These are phyloP conservation scores for Leccinum incarnatum DNA, from an alignment of 768 basidiomycete species.

Conservation along the genomic window DNA sequence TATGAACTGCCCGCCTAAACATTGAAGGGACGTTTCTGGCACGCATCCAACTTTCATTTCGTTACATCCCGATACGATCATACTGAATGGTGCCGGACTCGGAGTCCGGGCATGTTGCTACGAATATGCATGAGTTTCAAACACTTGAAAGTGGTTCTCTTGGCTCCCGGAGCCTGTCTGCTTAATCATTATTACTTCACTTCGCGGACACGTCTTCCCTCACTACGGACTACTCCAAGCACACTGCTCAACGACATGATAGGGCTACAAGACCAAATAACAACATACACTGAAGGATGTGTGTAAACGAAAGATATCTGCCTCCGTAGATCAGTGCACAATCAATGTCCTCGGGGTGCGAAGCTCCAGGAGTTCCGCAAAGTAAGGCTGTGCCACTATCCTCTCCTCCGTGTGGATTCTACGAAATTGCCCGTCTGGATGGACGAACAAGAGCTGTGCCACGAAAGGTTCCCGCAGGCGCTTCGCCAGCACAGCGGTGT, in stretches of 20 bases:
- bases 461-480: conserved; percentile 21
- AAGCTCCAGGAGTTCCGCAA: conserved; percentile 14
- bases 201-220: neutral
- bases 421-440: conserved; percentile 20
- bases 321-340: conserved; percentile 11
- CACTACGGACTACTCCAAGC: neutral
- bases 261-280: neutral
- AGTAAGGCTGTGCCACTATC: conserved; percentile 18
- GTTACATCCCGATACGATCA: no score
- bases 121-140: no score
- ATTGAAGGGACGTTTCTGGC: neutral
- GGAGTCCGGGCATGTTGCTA: no score
- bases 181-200: neutral
- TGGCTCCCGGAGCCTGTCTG: neutral
- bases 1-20: neutral
- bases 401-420: conserved; percentile 24
- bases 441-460: conserved; percentile 22
- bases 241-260: no score
- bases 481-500: conserved; percentile 7
- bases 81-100: no score
- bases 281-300: neutral
- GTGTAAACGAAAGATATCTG: neutral
- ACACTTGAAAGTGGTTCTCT: neutral
- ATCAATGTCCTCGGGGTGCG: conserved; percentile 22
- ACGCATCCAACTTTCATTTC: no score